These are phyloP conservation scores for Capsicum baccatum DNA, from an alignment of 257 asterid species.

Conservation along the genomic window DNA sequence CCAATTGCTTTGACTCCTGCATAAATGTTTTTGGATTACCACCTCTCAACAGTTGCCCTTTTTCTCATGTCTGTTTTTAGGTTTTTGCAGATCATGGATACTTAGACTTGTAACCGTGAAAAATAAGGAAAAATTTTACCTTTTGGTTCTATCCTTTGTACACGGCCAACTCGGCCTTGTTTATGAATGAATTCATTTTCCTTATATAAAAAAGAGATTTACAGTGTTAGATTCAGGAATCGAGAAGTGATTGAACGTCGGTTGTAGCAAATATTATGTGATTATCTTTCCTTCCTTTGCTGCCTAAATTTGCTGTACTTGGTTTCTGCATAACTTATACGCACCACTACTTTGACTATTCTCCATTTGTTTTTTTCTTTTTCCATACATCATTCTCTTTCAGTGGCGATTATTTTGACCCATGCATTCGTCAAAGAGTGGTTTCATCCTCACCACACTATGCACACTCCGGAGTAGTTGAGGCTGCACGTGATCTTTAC, in stretches of 20 bases:
- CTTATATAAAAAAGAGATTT: background rate
- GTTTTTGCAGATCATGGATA: no score
- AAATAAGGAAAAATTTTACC: background rate
- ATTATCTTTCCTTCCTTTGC: background rate
- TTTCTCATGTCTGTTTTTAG: background rate
- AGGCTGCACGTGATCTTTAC: constrained; percentile 44
- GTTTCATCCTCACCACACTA: constrained; percentile 33
- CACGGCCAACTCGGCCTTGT: no score
- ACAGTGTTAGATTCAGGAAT: background rate
- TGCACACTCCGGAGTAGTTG: constrained; percentile 45
- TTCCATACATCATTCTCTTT: background rate
- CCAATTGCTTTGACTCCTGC: background rate
- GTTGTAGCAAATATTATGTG: background rate
- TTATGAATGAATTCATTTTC: no score
- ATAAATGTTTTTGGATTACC: background rate
- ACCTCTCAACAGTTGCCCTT: background rate
- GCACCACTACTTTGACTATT: background rate
- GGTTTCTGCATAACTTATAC: constrained; percentile 9
- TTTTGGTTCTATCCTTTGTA: no score
- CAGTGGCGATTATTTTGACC: constrained; percentile 19
- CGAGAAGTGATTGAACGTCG: constrained; percentile 2
- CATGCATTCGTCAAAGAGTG: constrained; percentile 10
- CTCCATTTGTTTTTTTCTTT: background rate
- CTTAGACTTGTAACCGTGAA: background rate
- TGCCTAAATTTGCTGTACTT: background rate